These are phyloP conservation scores for Colletotrichum kahawae DNA, from an alignment of 2,329 filamentous ascomycete genomes.

Conservation along the genomic window DNA sequence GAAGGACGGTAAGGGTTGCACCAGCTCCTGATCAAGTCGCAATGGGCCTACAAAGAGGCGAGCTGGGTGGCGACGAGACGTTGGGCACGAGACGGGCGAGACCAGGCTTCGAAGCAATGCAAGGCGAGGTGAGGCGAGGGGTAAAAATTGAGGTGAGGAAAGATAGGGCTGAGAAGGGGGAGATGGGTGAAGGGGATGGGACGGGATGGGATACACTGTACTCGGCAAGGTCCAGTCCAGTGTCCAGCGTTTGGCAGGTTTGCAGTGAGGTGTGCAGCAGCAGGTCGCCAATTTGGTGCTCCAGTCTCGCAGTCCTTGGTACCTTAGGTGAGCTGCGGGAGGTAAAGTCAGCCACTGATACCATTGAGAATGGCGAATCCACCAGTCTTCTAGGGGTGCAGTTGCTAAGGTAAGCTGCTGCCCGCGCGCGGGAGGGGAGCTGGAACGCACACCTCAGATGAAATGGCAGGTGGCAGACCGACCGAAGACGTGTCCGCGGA, in stretches of 20 bases:
- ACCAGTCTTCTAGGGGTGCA: background rate
- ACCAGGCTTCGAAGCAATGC: conserved; percentile 1
- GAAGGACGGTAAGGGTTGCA: conserved; percentile 4
- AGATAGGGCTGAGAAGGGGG: conserved; percentile 32
- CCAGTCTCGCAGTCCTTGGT: background rate
- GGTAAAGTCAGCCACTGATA: conserved; percentile 9
- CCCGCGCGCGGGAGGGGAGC: background rate
- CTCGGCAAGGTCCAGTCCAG: background rate
- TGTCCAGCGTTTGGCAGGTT: background rate
- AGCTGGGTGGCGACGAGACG: conserved; percentile 14
- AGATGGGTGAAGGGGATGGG: conserved; percentile 23
- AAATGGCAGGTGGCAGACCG: conserved; percentile 18
- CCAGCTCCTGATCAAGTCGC: conserved; percentile 20
- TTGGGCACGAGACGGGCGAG: conserved; percentile 16
- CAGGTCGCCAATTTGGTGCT: background rate
- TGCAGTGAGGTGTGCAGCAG: background rate
- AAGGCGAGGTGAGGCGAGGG: conserved; percentile 16
- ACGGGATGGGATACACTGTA: conserved; percentile 20
- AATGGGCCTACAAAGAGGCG: conserved; percentile 17
- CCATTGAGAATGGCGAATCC: background rate
- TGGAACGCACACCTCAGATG: conserved; percentile 13
- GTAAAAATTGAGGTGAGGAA: conserved; percentile 24
- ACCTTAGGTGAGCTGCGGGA: background rate
- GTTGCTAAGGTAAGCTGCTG: background rate
- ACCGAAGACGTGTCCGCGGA: conserved; percentile 2